These are phyloP conservation scores for Chloranthus sessilifolius DNA, from an alignment of 164 flowering plant genomes.

Conservation along the genomic window DNA sequence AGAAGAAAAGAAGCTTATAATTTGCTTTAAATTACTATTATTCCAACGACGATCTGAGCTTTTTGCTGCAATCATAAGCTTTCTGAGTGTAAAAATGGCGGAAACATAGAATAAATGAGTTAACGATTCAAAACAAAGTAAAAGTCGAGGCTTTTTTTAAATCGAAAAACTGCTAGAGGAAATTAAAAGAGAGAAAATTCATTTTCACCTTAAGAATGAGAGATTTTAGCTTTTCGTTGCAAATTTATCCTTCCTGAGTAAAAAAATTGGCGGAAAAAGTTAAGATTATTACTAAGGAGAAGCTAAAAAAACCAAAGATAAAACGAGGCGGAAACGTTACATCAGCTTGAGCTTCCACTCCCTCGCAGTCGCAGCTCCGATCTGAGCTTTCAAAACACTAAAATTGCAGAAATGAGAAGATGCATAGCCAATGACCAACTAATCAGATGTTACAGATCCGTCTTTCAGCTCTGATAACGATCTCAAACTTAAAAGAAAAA, in stretches of 20 bases:
- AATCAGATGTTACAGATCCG: neutral
- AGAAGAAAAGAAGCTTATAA: constrained; percentile 2
- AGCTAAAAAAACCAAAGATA: too few species aligned
- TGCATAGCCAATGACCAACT: too few species aligned
- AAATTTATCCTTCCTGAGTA: too few species aligned
- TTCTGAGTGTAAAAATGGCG: constrained; percentile 6
- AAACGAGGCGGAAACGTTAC: too few species aligned
- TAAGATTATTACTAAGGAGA: too few species aligned
- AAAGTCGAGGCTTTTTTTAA: too few species aligned
- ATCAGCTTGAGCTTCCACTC: neutral
- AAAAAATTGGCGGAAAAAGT: too few species aligned
- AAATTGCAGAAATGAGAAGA: too few species aligned
- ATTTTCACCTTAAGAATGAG: too few species aligned
- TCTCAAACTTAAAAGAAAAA: neutral
- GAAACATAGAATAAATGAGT: neutral
- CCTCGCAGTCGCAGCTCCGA: neutral
- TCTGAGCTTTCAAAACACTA: too few species aligned
- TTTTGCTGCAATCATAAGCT: neutral
- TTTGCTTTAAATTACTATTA: neutral
- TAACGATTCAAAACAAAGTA: too few species aligned
- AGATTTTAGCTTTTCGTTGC: too few species aligned
- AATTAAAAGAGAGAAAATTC: neutral
- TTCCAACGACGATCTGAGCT: constrained; percentile 3
- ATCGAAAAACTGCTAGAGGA: neutral
- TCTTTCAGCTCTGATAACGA: neutral